Conservation (phyloP, 805 yeast genomes). For the Kodamaea laetipori region DNA sequence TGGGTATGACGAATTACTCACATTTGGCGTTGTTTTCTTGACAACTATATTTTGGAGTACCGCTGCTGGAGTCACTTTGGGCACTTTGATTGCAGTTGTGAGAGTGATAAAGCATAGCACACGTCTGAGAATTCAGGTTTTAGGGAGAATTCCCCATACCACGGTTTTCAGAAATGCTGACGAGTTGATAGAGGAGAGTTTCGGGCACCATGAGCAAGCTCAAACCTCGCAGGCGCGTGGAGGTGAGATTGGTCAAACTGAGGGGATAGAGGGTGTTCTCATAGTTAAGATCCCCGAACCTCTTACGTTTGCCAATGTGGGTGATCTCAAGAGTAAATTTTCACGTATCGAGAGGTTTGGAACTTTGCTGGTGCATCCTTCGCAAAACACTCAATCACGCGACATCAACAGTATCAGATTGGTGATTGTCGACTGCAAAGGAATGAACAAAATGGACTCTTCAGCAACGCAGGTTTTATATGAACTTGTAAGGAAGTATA, state of each 20-base stretch:
- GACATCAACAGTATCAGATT: slow-evolving; percentile 49
- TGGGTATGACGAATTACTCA: slow-evolving; percentile 26
- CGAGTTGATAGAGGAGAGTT: slow-evolving; percentile 47
- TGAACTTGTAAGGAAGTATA: slow-evolving; percentile 60
- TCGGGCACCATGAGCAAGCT: slow-evolving; percentile 14
- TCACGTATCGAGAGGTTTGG: slow-evolving; percentile 76
- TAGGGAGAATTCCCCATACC: slow-evolving; percentile 47
- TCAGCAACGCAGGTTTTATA: slow-evolving; percentile 72
- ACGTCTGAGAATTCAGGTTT: slow-evolving; percentile 44
- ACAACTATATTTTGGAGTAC: slow-evolving; percentile 40
- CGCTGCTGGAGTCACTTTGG: slow-evolving; percentile 40
- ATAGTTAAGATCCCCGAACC: slow-evolving; percentile 87
- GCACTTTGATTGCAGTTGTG: slow-evolving; percentile 36
- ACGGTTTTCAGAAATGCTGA: slow-evolving; percentile 72
- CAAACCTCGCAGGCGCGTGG: slow-evolving; percentile 4
- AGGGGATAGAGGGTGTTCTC: slow-evolving; percentile 68
- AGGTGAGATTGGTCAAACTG: slow-evolving; percentile 30
- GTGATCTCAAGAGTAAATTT: slow-evolving; percentile 68
- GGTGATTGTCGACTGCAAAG: slow-evolving; percentile 75
- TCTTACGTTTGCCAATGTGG: slow-evolving; percentile 81
- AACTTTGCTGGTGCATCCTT: slow-evolving; percentile 74
- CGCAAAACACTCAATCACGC: slow-evolving; percentile 53
- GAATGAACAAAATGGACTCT: slow-evolving; percentile 80
- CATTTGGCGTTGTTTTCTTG: slow-evolving; percentile 24
- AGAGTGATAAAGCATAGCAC: slow-evolving; percentile 43